Conservation (phyloP, 768 basidiomycete species). For the Lactarius vividus region DNA sequence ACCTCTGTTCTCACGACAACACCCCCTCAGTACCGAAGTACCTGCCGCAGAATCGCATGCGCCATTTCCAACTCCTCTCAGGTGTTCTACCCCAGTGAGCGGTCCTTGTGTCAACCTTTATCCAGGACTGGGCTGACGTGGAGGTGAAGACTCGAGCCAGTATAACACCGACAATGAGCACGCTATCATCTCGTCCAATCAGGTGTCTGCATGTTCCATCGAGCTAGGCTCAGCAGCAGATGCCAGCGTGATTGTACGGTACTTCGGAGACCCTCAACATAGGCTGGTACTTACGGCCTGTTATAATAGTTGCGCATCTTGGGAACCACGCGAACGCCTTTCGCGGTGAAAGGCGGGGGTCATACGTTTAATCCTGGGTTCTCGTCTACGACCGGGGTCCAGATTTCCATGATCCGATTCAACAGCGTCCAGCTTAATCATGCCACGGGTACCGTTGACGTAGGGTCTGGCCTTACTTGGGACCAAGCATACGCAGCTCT, state of each 20-base stretch:
- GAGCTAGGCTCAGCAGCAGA: conserved; percentile 27
- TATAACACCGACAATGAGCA: too few species aligned
- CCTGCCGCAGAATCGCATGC: too few species aligned
- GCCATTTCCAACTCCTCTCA: too few species aligned
- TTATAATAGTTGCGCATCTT: conserved; percentile 11
- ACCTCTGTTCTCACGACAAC: not conserved
- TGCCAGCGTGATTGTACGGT: conserved; percentile 22
- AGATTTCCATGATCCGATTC: conserved; percentile 31
- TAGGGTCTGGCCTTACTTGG: conserved; percentile 32
- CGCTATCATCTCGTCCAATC: too few species aligned
- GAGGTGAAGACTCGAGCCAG: too few species aligned
- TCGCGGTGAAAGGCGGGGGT: conserved; percentile 20
- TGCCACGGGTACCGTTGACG: conserved; percentile 13
- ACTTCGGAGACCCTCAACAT: not conserved
- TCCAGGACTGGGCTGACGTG: too few species aligned
- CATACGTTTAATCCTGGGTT: conserved; percentile 29
- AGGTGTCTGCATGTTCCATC: conserved; percentile 19
- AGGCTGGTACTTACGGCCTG: not conserved
- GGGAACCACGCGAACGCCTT: not conserved
- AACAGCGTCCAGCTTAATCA: conserved; percentile 6
- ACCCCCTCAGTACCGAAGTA: not conserved
- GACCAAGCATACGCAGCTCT: conserved; percentile 29
- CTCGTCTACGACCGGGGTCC: conserved; percentile 31
- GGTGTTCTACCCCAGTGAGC: too few species aligned
- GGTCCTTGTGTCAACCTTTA: too few species aligned